Base-by-base conservation (phyloP, 2,329 filamentous ascomycete species). In the Chaetomiaceae sp. region DNA sequence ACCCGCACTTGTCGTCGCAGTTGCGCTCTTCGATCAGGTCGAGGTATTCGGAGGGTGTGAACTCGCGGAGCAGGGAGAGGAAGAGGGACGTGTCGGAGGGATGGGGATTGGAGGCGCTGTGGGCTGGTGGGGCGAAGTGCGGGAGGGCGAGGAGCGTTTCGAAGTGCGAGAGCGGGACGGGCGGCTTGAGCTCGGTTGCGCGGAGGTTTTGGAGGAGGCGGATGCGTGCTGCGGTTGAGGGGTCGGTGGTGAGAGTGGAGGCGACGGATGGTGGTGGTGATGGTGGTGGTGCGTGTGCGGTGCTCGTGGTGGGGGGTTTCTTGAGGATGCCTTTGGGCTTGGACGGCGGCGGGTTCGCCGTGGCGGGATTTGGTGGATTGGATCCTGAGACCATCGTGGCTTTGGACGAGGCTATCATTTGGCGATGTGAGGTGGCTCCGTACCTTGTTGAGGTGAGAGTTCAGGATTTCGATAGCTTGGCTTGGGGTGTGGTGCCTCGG, bases 21-120 rank as follows among this genome's bases (percentile, higher is more conserved):
- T 95, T 94, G 59, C 93, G 86, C 71, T 98, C 93, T 54, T 85
- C 78, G 50, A 96, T 82, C 40, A 97, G 72, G 54, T 87, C 85
- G 61, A 95, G 88, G 69, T 94, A 95, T 69, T 98, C 91, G 43
- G 78, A 75, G 1, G 90, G 88, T 62, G 91, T 87, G 67, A 96
- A 97, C 35, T 80, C 73, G 9, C 75, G 69, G 19, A 97, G 69
- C 29, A 79, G 75, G 3, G 71, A 61, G 57, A 83, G 81, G 67
- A 97, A 89, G 44, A 70, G 68, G 32, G 67, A 62, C 1, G 74
- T 74, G 62, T 95, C 88, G 26, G 74, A 63, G 1, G n/a, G n/a
- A n/a, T n/a, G n/a, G n/a, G n/a, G n/a, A n/a, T 74, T 59, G 6
- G 79, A 72, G 51, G 75, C 63, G 63, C 12, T 63, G 64, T 10